Percentiles rank a stretch among this genome's conserved stretches.
These are phyloP conservation scores for Inga laurina DNA, from an alignment of 306 rosid species.

Conservation along the genomic window DNA sequence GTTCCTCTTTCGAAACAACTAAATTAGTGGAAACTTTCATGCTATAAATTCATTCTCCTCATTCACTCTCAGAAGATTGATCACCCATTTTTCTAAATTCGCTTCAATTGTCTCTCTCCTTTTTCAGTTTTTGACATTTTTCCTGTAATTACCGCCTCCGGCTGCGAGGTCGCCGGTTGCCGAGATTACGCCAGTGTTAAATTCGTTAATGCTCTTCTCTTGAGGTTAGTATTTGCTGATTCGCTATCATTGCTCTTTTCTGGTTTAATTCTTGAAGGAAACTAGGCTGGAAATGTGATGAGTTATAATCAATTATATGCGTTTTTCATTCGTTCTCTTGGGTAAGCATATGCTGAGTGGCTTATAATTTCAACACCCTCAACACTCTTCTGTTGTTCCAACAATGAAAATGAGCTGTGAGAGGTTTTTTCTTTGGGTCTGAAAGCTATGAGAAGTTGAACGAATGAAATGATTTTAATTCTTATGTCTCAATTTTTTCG, in stretches of 20 bases:
- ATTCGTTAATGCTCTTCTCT: neutral
- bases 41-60: neutral
- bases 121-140: neutral
- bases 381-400: neutral
- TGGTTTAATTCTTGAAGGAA: neutral
- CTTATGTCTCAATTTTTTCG: neutral
- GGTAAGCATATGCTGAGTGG: neutral
- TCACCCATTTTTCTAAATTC: neutral
- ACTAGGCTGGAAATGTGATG: neutral
- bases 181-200: neutral
- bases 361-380: neutral
- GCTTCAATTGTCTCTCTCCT: neutral
- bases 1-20: neutral
- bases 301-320: neutral
- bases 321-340: neutral
- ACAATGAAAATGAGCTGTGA: neutral
- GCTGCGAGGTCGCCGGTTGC: neutral
- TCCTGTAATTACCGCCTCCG: neutral
- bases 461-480: neutral
- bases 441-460: neutral
- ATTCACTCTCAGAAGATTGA: neutral
- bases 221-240: slow-evolving; percentile 1
- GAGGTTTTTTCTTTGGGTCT: neutral
- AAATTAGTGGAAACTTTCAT: neutral
- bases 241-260: neutral